Evolutionary conservation across 2,329 filamentous ascomycete species (phyloP), one percentile per base, ranked within the genome.

Genomic region (Drechslerella stenobrocha): DNA sequence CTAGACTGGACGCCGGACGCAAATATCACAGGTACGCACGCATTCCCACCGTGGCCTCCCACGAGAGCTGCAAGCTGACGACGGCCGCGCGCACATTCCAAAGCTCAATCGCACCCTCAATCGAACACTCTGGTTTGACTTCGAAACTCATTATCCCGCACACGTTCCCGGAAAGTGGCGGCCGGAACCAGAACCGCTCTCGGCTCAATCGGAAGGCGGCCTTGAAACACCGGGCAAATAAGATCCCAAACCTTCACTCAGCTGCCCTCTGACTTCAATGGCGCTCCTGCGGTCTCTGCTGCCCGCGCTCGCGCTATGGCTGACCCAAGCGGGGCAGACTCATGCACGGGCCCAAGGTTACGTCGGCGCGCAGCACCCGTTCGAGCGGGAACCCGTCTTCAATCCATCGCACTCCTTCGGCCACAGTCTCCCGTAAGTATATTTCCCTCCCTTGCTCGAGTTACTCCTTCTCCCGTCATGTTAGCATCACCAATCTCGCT

Each of bases 261-360:
- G 26, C 47, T 45, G 32, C 5, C n/a, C 34, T 46, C 37, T 30
- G 42, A 18, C 40, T 51, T 26, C 63, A 34, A 67, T 67, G 63
- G 63, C 55, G 55, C 24, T 45, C 51, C 18, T 67, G 35, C 53
- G 63, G 63, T 51, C 63, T 44, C 53, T 55, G 50, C 63, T 67
- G 55, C 55, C 55, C 50, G 63, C 55, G 53, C 55, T 67, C 26
- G 63, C 42, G 50, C 63, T 67, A 23, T 56, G 48, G 63, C 53
- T 67, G 48, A 37, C 60, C 37, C 63, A 67, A 47, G 50, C 50
- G 23, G 48, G 63, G 42, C 63, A 67, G 24, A 45, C 35, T 35
- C 50, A 67, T 40, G 63, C 63, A 22, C 63, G 63, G 46, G 63
- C 48, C 37, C 63, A 67, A 60, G 53, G 55, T 34, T 67, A 55